A percentile compares a stretch with the other conserved stretches of the same genome.
phyloP scores from a whole-genome alignment of 192 early-diverging fungal genomes.

The Podila epigama region DNA sequence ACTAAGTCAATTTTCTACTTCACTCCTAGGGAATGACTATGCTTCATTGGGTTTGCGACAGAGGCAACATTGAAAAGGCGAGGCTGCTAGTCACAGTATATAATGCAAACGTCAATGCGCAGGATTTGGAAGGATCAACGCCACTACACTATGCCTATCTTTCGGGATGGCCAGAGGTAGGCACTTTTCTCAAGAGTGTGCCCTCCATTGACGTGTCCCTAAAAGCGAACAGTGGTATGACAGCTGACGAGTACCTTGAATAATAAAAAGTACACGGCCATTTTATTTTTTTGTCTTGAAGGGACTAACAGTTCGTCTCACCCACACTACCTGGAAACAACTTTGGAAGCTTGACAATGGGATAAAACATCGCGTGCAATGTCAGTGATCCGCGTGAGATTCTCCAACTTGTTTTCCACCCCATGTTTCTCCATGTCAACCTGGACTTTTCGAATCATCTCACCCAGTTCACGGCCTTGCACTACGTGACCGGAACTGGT shows the following conservation, averaged over 20 bases:
- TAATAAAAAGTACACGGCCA: background rate
- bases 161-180: conserved; percentile 31
- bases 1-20: background rate
- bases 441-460: conserved; percentile 17
- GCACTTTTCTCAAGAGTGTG: conserved; percentile 16
- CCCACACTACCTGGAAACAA: too few species aligned
- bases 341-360: too few species aligned
- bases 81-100: conserved; percentile 47
- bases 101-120: conserved; percentile 40
- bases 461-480: conserved; percentile 8
- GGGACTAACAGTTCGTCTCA: background rate
- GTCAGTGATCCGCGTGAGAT: conserved; percentile 21
- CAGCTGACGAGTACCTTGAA: conserved; percentile 23
- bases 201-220: conserved; percentile 22
- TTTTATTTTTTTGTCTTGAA: background rate
- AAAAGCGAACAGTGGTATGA: conserved; percentile 26
- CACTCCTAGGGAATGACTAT: conserved; percentile 55
- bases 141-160: conserved; percentile 36
- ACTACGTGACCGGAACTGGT: background rate
- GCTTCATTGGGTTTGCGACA: conserved; percentile 62
- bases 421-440: conserved; percentile 30
- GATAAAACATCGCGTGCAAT: conserved; percentile 39
- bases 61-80: conserved; percentile 55
- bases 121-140: conserved; percentile 40
- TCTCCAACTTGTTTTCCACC: conserved; percentile 22